Conservation (phyloP, 2,329 filamentous ascomycete species). For the Fusarium sambucinum region DNA sequence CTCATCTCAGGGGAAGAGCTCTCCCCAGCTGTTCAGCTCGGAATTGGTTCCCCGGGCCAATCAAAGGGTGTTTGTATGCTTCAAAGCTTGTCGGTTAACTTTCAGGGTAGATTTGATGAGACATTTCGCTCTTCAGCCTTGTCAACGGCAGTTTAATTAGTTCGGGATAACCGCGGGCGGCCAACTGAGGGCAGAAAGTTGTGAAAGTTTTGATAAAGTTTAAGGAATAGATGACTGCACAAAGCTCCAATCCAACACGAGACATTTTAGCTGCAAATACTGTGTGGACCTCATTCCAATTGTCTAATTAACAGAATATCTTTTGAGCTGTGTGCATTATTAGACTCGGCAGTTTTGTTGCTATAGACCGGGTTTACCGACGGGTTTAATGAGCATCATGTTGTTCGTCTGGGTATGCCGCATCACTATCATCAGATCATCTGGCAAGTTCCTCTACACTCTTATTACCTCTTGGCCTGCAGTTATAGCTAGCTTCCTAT, state of each 20-base stretch:
- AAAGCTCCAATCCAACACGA: not conserved
- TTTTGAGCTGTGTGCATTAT: not conserved
- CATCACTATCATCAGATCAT: conserved; percentile 35
- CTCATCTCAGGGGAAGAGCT: conserved; percentile 38
- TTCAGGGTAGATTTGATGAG: conserved; percentile 6
- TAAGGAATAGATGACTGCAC: not conserved
- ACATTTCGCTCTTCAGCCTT: conserved; percentile 33
- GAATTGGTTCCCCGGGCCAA: conserved; percentile 39
- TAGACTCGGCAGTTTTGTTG: conserved; percentile 9
- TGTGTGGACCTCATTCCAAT: not conserved
- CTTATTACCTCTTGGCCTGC: not conserved
- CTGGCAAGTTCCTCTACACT: not conserved
- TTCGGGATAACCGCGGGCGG: not conserved
- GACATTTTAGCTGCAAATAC: conserved; percentile 11
- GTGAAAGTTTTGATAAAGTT: not conserved
- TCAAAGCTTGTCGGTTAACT: conserved; percentile 1
- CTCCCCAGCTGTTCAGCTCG: conserved; percentile 19
- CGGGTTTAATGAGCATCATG: conserved; percentile 27
- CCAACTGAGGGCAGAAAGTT: conserved; percentile 1
- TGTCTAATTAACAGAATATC: not conserved
- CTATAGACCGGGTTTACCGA: not conserved
- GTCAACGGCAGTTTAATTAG: conserved; percentile 7
- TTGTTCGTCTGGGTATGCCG: not conserved
- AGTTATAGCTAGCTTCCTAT: not conserved
- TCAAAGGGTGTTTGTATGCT: conserved; percentile 2